These are phyloP conservation scores for Tuctoria greenei DNA, from an alignment of 176 grass and related monocot species.

Conservation along the genomic window DNA sequence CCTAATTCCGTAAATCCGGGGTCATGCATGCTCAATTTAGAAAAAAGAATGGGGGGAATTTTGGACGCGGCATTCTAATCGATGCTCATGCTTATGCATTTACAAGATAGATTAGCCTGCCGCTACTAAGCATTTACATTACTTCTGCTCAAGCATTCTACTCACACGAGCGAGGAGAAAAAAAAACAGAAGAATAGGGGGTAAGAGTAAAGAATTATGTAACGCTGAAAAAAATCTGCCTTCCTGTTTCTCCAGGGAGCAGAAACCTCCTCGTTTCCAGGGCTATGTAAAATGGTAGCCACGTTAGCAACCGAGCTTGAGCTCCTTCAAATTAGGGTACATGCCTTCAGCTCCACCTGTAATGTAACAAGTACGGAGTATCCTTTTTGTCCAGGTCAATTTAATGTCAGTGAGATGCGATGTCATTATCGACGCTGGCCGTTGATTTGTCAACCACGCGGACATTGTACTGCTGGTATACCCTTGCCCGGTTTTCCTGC, in stretches of 20 bases:
- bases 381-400: slow-evolving; percentile 38
- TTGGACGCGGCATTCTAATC: slow-evolving; percentile 27
- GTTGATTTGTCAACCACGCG: slow-evolving; percentile 72
- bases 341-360: slow-evolving; percentile 36
- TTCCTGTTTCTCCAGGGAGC: slow-evolving; percentile 27
- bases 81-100: slow-evolving; percentile 63
- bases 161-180: slow-evolving; percentile 33
- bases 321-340: slow-evolving; percentile 26
- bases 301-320: slow-evolving; percentile 48
- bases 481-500: slow-evolving; percentile 87
- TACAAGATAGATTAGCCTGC: slow-evolving; percentile 75
- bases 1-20: too few relatives aligned
- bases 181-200: background rate
- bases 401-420: slow-evolving; percentile 49
- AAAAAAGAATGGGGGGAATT: slow-evolving; percentile 20
- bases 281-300: slow-evolving; percentile 61
- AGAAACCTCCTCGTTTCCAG: slow-evolving; percentile 35
- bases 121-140: slow-evolving; percentile 80
- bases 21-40: slow-evolving; percentile 16
- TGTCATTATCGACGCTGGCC: slow-evolving; percentile 51
- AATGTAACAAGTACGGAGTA: slow-evolving; percentile 52
- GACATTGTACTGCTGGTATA: slow-evolving; percentile 90
- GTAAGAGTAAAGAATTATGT: slow-evolving; percentile 42
- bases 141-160: slow-evolving; percentile 55
- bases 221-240: slow-evolving; percentile 31